phyloP scores from a whole-genome alignment of 306 rosid genomes.

The Castanospermum australe region DNA sequence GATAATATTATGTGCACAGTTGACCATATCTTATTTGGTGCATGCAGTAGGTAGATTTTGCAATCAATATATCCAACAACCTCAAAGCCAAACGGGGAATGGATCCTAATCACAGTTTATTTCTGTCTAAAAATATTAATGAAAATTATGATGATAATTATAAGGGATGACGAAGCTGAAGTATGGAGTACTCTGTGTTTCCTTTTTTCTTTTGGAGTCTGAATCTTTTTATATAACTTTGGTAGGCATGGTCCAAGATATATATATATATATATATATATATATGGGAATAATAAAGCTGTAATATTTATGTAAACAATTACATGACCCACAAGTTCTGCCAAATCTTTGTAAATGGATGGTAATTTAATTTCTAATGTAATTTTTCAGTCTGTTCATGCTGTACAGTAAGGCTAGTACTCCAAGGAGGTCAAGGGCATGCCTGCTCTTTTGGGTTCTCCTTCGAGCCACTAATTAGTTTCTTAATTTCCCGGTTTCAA shows the following conservation, averaged over 20 bases:
- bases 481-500: slow-evolving; percentile 17
- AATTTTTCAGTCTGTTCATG: slow-evolving; percentile 32
- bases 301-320: background rate
- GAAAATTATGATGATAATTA: background rate
- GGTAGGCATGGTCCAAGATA: slow-evolving; percentile 1
- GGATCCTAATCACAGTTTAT: background rate
- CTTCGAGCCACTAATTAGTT: slow-evolving; percentile 34
- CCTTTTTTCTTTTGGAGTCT: background rate
- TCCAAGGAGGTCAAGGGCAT: slow-evolving; percentile 32
- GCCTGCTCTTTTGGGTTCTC: slow-evolving; percentile 37
- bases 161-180: background rate
- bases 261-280: too few relatives aligned
- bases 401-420: slow-evolving; percentile 27
- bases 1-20: background rate
- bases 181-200: background rate
- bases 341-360: slow-evolving; percentile 18
- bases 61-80: slow-evolving; percentile 15
- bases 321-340: slow-evolving; percentile 10
- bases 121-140: background rate
- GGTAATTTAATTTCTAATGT: slow-evolving; percentile 23
- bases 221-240: background rate
- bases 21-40: slow-evolving; percentile 7
- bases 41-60: background rate
- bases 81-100: background rate
- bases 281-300: background rate